Base-by-base conservation (phyloP, 2,329 filamentous ascomycete genomes). In the Hypoxylon sp. region DNA sequence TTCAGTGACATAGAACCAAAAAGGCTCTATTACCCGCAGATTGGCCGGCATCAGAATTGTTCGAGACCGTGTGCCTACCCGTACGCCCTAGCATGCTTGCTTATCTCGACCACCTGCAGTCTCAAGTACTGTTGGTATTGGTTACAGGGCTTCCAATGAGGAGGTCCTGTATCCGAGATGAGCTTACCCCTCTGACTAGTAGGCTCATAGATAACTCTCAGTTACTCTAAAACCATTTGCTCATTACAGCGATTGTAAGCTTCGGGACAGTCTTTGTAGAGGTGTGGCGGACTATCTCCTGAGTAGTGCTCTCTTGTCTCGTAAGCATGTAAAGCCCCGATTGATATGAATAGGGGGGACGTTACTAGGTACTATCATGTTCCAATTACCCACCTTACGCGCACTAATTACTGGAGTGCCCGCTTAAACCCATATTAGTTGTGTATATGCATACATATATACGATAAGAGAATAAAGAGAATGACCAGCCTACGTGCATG, bases 1-100 rank as follows among this genome's bases (percentile, higher is more conserved):
- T 30, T 40, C 48, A 30, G 45, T 52, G 59, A 62, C 52, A 50
- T 42, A 18, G 22, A 36, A 48, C 22, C n/a, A 28, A 6, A 44
- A 36, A 14, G 20, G 16, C 18, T 40, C 30, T 60, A 32, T 11
- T 3, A 49, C 56, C 38, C 16, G 11, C 7, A 45, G 28, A 20
- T n/a, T 48, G n/a, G 32, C 30, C 18, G 16, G 14, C 14, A 56
- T 28, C 22, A 48, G 30, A 48, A 48, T 6, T 40, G 12, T 22
- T 7, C 18, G 36, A 24, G 44, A 54, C 44, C n/a, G 20, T 33
- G 30, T 16, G 38, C 20, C 42, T 46, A 20, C 42, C 20, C 36
- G 40, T 36, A 18, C 33, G 11, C 42, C 52, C 33, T 42, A 24
- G 11, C 7, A 18, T 53, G 28, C 28, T 30, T 33, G n/a, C 18